Evolutionary conservation across 2,329 filamentous ascomycete genomes (phyloP), one percentile per base, ranked within the genome.

Genomic region (Penicillium sp.): DNA sequence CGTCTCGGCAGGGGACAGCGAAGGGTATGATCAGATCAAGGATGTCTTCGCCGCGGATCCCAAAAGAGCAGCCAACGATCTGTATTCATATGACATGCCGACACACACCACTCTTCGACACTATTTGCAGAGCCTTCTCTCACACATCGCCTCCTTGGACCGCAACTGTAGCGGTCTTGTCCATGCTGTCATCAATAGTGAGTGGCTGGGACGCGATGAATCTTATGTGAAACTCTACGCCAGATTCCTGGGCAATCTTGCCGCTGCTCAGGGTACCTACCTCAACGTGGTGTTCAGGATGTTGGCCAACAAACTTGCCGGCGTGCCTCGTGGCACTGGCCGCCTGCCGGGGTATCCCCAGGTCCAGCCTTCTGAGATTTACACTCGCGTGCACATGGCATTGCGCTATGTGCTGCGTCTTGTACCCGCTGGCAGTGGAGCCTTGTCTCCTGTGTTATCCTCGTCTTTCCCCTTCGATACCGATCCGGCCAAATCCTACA

Each of bases 241-340:
- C 37, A 65, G 72, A 27, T 75, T 81, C 41, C 54, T 82, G 33
- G 72, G 72, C 16, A 74, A 73, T 34, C 69, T 98, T 30, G 79
- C 88, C 35, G 93, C 85, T 43, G 84, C 88, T 0, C 86, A 95
- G 55, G 82, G 85, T 30, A 80, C 78, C 10, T 93, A 86, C 63
- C 76, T 93, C 22, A 75, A 74, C 14, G 72, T 78, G 13, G 80
- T 94, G 26, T 74, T 95, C 41, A 74, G 79, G 40, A 90, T 87
- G 78, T 74, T 96, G 42, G 81, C 94, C 38, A 76, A 80, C 43
- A 82, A 87, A 59, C 85, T 98, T 56, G 74, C 76, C 41, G 76
- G 71, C 42, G 53, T 76, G 66, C 82, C 68, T 49, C 79, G 61
- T 36, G 72, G 72, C 29, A 64, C 66, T 26, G 70, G 75, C 41